Percentiles rank a stretch among this genome's conserved stretches.
Evolutionary conservation across 352 stramenopile genomes (phyloP).

Genomic region (Blastocystis sp.): DNA sequence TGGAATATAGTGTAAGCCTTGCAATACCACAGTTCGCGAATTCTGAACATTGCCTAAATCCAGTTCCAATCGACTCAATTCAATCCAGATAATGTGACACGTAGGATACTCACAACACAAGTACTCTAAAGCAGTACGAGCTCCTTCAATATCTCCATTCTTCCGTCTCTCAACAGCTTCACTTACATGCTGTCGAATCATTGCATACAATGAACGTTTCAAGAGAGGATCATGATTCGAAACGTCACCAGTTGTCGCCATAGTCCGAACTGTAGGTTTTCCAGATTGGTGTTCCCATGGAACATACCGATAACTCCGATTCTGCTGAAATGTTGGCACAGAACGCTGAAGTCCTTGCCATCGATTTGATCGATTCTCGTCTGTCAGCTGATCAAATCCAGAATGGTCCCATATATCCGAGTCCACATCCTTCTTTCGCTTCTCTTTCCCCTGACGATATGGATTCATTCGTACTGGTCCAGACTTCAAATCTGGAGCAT

Average conservation of each 20-base stretch:
- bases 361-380: no score
- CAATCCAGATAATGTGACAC: conserved; percentile 2
- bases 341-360: no score
- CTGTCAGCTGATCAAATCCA: no score
- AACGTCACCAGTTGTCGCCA: background rate
- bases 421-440: no score
- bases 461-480: no score
- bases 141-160: background rate
- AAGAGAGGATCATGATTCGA: background rate
- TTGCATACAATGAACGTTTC: background rate
- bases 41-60: background rate
- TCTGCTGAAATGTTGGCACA: no score
- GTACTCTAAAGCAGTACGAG: background rate
- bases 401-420: no score
- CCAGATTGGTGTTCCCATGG: no score
- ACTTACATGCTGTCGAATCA: background rate
- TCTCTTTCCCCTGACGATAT: no score
- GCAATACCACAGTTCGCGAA: conserved; percentile 1
- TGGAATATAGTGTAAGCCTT: background rate
- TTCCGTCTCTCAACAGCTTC: background rate
- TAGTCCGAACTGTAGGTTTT: no score
- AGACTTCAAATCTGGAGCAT: no score
- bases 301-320: no score
- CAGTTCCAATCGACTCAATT: background rate
- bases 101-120: background rate